Percentiles rank a stretch among this genome's conserved stretches.
phyloP scores from a whole-genome alignment of 2,329 filamentous ascomycete species.

The Paraphoma sp. region DNA sequence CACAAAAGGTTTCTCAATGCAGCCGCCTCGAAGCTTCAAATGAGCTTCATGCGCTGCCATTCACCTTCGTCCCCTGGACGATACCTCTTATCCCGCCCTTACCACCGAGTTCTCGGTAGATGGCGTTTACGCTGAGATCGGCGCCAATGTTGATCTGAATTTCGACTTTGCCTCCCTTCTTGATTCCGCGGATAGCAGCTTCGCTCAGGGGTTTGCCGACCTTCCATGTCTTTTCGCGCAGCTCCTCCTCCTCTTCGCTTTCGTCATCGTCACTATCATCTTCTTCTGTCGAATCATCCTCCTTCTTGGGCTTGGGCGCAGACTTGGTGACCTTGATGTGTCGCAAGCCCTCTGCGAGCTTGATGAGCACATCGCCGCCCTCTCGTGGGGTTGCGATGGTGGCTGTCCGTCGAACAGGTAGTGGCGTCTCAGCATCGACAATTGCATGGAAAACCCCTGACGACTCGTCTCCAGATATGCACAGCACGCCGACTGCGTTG shows the following conservation, averaged over 20 bases:
- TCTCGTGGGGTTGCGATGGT: conserved; percentile 78
- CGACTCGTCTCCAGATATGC: conserved; percentile 63
- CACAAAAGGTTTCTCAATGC: no score
- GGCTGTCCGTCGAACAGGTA: conserved; percentile 84
- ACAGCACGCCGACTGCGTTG: conserved; percentile 86
- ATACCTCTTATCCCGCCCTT: conserved; percentile 69
- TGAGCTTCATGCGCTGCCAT: conserved; percentile 36
- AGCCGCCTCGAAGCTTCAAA: no score
- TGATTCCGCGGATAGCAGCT: conserved; percentile 80
- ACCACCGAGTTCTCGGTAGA: conserved; percentile 83
- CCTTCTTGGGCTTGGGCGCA: conserved; percentile 76
- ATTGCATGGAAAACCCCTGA: conserved; percentile 80
- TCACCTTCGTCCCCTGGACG: conserved; percentile 35
- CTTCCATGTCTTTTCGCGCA: conserved; percentile 92
- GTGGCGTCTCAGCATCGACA: conserved; percentile 84
- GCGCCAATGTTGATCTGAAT: conserved; percentile 86
- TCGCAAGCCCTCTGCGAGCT: conserved; percentile 84
- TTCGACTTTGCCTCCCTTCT: conserved; percentile 91
- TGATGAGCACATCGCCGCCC: conserved; percentile 87
- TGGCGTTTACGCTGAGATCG: conserved; percentile 80
- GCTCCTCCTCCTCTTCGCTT: conserved; percentile 80
- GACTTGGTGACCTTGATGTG: conserved; percentile 94
- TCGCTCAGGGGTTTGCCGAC: conserved; percentile 82
- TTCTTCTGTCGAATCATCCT: conserved; percentile 65
- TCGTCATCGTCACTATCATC: conserved; percentile 66